phyloP scores from a whole-genome alignment of 768 basidiomycete genomes.

The Collybiopsis luxurians region DNA sequence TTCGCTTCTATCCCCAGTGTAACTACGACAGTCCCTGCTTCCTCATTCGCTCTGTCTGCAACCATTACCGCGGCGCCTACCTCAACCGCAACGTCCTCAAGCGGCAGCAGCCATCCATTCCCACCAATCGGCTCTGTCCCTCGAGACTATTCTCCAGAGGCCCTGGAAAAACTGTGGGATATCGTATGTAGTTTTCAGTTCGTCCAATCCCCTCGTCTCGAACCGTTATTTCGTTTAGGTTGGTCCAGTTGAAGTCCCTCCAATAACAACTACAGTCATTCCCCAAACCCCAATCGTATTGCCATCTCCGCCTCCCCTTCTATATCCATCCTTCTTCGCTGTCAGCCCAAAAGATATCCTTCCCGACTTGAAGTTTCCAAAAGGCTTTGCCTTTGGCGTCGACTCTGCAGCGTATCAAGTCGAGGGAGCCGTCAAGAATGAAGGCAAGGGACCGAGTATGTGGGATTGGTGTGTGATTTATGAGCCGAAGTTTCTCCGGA shows the following conservation, averaged over 20 bases:
- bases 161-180: constrained; percentile 39
- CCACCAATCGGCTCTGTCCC: constrained; percentile 40
- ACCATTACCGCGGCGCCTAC: background rate
- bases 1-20: background rate
- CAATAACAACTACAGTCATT: constrained; percentile 42
- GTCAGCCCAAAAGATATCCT: constrained; percentile 41
- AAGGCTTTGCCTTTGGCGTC: constrained; percentile 49
- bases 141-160: constrained; percentile 36
- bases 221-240: constrained; percentile 25
- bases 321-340: constrained; percentile 46
- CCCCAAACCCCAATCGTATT: constrained; percentile 34
- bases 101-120: constrained; percentile 20
- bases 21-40: background rate
- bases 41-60: background rate
- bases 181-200: constrained; percentile 23
- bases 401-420: constrained; percentile 54
- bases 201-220: background rate
- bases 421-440: constrained; percentile 49
- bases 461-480: constrained; percentile 37
- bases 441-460: constrained; percentile 45
- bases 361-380: constrained; percentile 41
- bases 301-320: constrained; percentile 41
- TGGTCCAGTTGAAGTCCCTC: constrained; percentile 40
- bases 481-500: background rate
- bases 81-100: constrained; percentile 1